Conservation (phyloP, 495 filamentous ascomycete genomes). For the Aspergillus carlsbadensis region DNA sequence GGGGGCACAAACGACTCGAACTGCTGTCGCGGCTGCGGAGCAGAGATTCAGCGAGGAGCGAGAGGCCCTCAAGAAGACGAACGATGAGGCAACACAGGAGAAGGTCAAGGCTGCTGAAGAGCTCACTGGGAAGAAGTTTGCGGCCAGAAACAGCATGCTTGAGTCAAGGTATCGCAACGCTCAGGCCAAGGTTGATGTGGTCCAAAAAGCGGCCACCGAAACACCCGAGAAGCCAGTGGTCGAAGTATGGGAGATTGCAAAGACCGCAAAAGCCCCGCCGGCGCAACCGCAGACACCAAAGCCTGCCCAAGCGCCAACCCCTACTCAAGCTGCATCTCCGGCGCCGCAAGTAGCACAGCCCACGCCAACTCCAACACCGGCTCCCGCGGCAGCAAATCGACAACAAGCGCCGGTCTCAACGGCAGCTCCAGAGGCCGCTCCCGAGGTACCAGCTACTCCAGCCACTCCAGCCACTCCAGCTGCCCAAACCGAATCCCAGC, state of each 20-base stretch:
- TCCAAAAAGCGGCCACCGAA: slow-evolving; percentile 76
- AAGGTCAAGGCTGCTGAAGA: slow-evolving; percentile 47
- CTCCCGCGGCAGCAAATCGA: slow-evolving; percentile 13
- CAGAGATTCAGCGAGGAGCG: slow-evolving; percentile 55
- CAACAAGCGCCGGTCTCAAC: slow-evolving; percentile 12
- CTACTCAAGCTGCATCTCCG: slow-evolving; percentile 30
- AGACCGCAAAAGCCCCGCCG: slow-evolving; percentile 62
- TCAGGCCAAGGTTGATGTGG: slow-evolving; percentile 70
- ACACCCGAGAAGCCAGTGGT: slow-evolving; percentile 76
- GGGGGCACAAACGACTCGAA: slow-evolving; percentile 35
- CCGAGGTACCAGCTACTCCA: slow-evolving; percentile 18
- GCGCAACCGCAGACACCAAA: slow-evolving; percentile 33
- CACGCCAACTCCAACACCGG: slow-evolving; percentile 20
- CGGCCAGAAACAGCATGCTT: slow-evolving; percentile 74
- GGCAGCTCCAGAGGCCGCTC: slow-evolving; percentile 13
- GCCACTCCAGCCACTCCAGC: background rate
- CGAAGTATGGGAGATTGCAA: slow-evolving; percentile 82
- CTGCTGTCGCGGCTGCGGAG: slow-evolving; percentile 38
- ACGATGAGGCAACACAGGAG: slow-evolving; percentile 37
- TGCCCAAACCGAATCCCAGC: slow-evolving; percentile 2
- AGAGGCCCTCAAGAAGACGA: slow-evolving; percentile 63
- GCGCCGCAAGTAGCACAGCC: slow-evolving; percentile 27
- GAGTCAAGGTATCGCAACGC: slow-evolving; percentile 65
- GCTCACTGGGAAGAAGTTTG: slow-evolving; percentile 58
- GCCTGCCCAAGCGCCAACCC: slow-evolving; percentile 31